Base-by-base conservation (phyloP, 345 rosid genomes). In the Camelina hispida region DNA sequence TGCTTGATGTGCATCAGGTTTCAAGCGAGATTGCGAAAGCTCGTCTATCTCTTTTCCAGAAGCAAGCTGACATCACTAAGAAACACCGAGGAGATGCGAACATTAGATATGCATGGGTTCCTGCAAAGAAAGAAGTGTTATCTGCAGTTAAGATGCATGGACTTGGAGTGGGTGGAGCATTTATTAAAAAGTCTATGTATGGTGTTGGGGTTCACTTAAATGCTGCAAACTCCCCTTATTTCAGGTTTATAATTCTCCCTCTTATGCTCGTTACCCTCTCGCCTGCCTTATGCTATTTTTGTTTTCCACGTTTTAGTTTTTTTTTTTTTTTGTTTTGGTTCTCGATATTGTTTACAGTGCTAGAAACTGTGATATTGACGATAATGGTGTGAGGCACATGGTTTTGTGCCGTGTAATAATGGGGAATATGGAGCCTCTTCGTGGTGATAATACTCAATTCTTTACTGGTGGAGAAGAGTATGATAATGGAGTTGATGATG, bases 401-500 rank as follows among this genome's bases (percentile, higher is more conserved):
- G 80, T 91, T 58, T 81, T 87, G 35, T 91, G 97, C 54, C 91
- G 91, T 74, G 93, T 91, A 58, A 87, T 94, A 78, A 72, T 91
- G 96, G 98, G 98, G 71, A 89, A 79, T 32, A 85, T 86, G 85
- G 98, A 91, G 83, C 84, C 65, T 63, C 76, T 94, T 68, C 47
- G 69, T 71, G 89, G 88, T 78, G 73, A 48, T 59, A 91, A 82
- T 48, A 72, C 52, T 9, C 87, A 80, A 47, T 93, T 91, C 52
- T 62, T 62, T 35, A 4, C 59, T 32, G 86, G 91, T 55, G 85
- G 84, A 38, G 83, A 80, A 54, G 80, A 83, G 57, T 85, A 83
- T 79, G 98, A 94, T 79, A 91, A 85, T 68, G 98, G 95, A 64
- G 95, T 86, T 12, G 98, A 94, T 77, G 75, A 88, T 79, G 83